phyloP scores from a whole-genome alignment of 495 filamentous ascomycete genomes.

The Penicillium daleae region DNA sequence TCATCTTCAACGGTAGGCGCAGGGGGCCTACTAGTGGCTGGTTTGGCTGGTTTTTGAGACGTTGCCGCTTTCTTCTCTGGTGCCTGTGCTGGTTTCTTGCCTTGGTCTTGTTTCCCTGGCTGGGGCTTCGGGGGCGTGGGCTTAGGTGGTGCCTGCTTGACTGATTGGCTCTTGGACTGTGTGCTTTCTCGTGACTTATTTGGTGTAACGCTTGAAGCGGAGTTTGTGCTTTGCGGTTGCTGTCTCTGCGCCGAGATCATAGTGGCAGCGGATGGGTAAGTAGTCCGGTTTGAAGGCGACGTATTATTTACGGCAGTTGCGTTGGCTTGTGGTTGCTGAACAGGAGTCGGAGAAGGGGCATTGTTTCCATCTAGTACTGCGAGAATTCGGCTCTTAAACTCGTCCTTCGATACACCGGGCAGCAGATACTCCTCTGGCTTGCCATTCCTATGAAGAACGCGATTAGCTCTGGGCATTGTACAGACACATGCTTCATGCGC shows the following conservation, averaged over 20 bases:
- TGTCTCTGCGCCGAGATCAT: slow-evolving; percentile 4
- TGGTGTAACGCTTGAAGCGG: not conserved
- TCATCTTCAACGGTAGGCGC: slow-evolving; percentile 15
- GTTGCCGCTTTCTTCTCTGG: slow-evolving; percentile 7
- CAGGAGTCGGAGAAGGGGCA: not conserved
- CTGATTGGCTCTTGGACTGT: slow-evolving; percentile 9
- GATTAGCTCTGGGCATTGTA: not conserved
- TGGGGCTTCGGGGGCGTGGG: slow-evolving; percentile 10
- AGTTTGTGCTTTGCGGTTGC: not conserved
- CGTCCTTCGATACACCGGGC: slow-evolving; percentile 59
- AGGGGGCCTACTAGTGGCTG: slow-evolving; percentile 18
- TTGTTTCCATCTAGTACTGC: slow-evolving; percentile 36
- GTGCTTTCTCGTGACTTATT: slow-evolving; percentile 5
- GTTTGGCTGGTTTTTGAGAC: slow-evolving; percentile 15
- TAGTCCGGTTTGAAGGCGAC: not conserved
- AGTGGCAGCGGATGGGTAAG: not conserved
- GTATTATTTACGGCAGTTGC: slow-evolving; percentile 4
- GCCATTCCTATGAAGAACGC: slow-evolving; percentile 50
- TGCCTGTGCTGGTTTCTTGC: slow-evolving; percentile 9
- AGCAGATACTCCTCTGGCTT: slow-evolving; percentile 68
- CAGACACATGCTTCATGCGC: not conserved
- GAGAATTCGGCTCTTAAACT: slow-evolving; percentile 56
- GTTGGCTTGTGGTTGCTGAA: slow-evolving; percentile 15
- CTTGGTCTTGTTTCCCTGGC: slow-evolving; percentile 13
- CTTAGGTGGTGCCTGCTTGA: not conserved